These are phyloP conservation scores for Canariomyces notabilis DNA, from an alignment of 2,329 filamentous ascomycete species.

Conservation along the genomic window DNA sequence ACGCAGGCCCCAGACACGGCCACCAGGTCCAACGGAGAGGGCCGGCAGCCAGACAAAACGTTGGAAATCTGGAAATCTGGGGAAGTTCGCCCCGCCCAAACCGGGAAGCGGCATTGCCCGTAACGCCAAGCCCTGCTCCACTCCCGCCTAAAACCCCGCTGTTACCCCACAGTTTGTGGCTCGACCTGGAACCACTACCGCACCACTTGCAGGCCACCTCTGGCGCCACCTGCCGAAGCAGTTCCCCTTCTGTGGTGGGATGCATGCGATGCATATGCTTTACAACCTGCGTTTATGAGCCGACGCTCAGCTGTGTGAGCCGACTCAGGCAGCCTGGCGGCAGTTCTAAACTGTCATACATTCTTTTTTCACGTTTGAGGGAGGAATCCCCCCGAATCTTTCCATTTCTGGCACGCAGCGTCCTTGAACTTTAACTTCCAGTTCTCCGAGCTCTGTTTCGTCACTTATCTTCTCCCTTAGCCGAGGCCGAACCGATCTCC, in stretches of 20 bases:
- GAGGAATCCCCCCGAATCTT: too few relatives aligned
- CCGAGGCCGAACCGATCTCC: too few relatives aligned
- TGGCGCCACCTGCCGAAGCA: constrained; percentile 20
- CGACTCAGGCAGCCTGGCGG: neutral
- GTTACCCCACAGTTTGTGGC: constrained; percentile 11
- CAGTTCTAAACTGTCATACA: neutral
- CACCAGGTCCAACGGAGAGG: too few relatives aligned
- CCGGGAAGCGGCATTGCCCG: constrained; percentile 15
- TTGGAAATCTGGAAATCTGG: too few relatives aligned
- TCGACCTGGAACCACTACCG: constrained; percentile 10
- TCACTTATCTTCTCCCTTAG: too few relatives aligned
- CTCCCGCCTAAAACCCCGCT: constrained; percentile 2
- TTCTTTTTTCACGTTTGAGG: neutral
- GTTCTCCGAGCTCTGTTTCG: too few relatives aligned
- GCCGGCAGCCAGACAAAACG: constrained; percentile 4
- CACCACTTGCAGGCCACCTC: constrained; percentile 15
- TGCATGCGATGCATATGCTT: neutral
- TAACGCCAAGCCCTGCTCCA: neutral
- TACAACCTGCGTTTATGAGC: constrained; percentile 1
- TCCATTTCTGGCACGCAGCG: neutral
- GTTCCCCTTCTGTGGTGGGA: neutral
- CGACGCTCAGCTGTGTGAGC: neutral
- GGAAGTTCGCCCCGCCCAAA: too few relatives aligned
- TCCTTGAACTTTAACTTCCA: neutral
- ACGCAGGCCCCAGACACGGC: constrained; percentile 3